Conservation (phyloP, 2,329 filamentous ascomycete species). For the Cadophora luteo-olivacea region DNA sequence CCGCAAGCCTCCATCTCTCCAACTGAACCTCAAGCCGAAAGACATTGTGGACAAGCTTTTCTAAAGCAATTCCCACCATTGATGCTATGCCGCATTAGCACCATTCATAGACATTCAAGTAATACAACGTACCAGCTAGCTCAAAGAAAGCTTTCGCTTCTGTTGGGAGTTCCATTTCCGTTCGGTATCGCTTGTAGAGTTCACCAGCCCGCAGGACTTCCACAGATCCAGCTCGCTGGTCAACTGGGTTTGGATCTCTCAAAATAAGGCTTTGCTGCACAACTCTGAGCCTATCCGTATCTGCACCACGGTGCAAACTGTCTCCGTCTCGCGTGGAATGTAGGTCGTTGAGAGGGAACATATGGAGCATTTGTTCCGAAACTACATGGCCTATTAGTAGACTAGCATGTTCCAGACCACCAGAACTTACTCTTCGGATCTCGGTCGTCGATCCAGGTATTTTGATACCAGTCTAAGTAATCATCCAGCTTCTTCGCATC, state of each 20-base stretch:
- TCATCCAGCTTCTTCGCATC: conserved; percentile 68
- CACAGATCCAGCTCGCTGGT: conserved; percentile 28
- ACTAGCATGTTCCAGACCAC: background rate
- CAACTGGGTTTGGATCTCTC: conserved; percentile 39
- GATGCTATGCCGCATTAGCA: conserved; percentile 34
- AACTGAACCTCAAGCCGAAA: conserved; percentile 41
- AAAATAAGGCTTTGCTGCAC: conserved; percentile 38
- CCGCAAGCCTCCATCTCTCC: conserved; percentile 39
- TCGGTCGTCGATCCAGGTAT: conserved; percentile 62
- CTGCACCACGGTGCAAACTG: conserved; percentile 35
- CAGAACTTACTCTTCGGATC: conserved; percentile 47
- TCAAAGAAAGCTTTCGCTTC: conserved; percentile 51
- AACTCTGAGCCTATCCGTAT: conserved; percentile 34
- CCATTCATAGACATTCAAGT: background rate
- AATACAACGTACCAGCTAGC: conserved; percentile 47
- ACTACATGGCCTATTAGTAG: conserved; percentile 34
- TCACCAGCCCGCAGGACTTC: conserved; percentile 44
- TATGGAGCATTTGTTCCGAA: conserved; percentile 43
- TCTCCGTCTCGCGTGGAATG: conserved; percentile 31
- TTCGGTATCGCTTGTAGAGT: conserved; percentile 47
- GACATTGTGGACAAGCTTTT: conserved; percentile 38
- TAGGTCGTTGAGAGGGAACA: conserved; percentile 45
- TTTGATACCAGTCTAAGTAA: conserved; percentile 82
- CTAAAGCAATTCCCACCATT: conserved; percentile 38
- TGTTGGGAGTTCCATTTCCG: conserved; percentile 51